Evolutionary conservation across 257 asterid species (phyloP), one percentile per base, ranked within the genome.

Genomic region (Echites panduratus): DNA sequence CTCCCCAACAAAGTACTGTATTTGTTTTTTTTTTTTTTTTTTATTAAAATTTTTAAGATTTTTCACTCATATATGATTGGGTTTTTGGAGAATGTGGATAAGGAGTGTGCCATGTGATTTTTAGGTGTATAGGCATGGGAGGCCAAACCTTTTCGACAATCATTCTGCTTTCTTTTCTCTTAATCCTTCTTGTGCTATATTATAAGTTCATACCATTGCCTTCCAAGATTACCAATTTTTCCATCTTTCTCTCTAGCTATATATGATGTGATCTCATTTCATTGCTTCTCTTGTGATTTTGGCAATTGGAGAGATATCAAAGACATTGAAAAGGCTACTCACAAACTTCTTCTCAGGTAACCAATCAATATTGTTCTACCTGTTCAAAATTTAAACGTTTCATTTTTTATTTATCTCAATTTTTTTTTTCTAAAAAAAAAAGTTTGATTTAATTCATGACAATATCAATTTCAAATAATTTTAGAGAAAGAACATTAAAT

Each of bases 71-170:
- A 44, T 53, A 66, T 73, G 52, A 77, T 77, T 76, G 78, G 73
- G 29, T 19, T 63, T 49, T 54, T 49, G 20, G 74, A 73, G 75
- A 82, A 75, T 79, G 22, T 82, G 82, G 81, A 72, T 71, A 17
- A 54, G 84, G 78, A 87, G 78, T 12, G 79, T 19, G 81, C 79
- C 90, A 89, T 82, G 95, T 89, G 90, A 88, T 64, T 32, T 80
- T 41, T 79, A 77, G 89, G 82, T 85, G 88, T 79, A 81, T 70
- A 79, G 84, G 90, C 86, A 90, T 90, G 94, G 96, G 90, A 83
- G 73, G 76, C 82, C 85, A 72, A 74, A 64, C 82, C 81, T 83
- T 77, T 75, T 48, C 80, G 78, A 81, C 91, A 82, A 79, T 86
- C 82, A 89, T 86, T 82, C 89, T 79, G 72, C 47, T 49, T 66